Evolutionary conservation across 1,284 basidiomycete species (phyloP).

Genomic region (Tylopilus sp.): DNA sequence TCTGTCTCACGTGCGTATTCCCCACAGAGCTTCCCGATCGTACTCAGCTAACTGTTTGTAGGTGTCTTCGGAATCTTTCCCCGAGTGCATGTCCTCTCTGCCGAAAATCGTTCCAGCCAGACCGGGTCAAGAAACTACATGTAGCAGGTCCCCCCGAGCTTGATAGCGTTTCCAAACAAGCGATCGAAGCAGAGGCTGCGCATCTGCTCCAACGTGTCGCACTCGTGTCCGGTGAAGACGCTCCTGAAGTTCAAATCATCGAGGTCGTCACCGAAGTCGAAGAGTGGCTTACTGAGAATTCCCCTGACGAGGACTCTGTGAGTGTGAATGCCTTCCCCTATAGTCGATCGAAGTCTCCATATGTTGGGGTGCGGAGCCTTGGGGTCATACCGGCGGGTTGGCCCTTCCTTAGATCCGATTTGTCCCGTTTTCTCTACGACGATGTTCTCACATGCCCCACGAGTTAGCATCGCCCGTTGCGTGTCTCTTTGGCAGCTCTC

Average conservation of each 20-base stretch:
- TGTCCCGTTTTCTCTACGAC: conserved; percentile 26
- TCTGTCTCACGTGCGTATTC: conserved; percentile 67
- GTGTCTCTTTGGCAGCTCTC: conserved; percentile 39
- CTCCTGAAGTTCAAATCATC: conserved; percentile 53
- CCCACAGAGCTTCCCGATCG: conserved; percentile 21
- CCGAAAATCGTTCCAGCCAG: conserved; percentile 64
- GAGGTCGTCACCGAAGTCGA: conserved; percentile 59
- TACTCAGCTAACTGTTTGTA: conserved; percentile 32
- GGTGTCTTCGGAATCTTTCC: conserved; percentile 61
- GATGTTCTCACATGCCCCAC: conserved; percentile 33
- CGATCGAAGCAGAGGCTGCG: conserved; percentile 42
- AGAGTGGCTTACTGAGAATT: conserved; percentile 52
- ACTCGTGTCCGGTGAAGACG: conserved; percentile 55
- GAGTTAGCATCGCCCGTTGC: conserved; percentile 41
- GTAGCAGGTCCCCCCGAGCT: conserved; percentile 58
- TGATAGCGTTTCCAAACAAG: conserved; percentile 41
- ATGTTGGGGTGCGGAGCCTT: not conserved
- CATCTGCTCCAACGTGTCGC: conserved; percentile 60
- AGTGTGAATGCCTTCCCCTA: conserved; percentile 31
- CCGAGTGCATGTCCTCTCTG: conserved; percentile 73
- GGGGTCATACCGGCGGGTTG: conserved; percentile 3
- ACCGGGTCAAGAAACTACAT: conserved; percentile 69
- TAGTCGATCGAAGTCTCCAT: conserved; percentile 5
- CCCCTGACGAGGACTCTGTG: conserved; percentile 41
- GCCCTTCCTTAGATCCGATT: conserved; percentile 29